phyloP scores from a whole-genome alignment of 306 rosid species.

The Elaeagnus macrophylla region DNA sequence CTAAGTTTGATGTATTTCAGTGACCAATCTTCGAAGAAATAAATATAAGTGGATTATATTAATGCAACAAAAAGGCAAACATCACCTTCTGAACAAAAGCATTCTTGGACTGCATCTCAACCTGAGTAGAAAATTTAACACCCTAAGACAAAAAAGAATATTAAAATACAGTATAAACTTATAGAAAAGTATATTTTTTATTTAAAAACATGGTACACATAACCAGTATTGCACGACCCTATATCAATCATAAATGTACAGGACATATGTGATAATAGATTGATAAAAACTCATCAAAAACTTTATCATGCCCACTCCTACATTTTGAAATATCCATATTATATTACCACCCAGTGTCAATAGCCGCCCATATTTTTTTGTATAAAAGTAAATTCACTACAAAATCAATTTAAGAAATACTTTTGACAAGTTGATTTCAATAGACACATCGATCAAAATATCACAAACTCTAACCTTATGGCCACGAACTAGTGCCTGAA shows the following conservation, averaged over 20 bases:
- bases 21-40: neutral
- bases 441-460: conserved; percentile 1
- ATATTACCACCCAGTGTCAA: neutral
- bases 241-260: too few species aligned
- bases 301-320: neutral
- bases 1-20: neutral
- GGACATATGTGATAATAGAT: too few species aligned
- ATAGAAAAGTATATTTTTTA: neutral
- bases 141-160: conserved; percentile 10
- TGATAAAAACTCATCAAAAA: conserved; percentile 1
- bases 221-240: too few species aligned
- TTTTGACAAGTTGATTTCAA: too few species aligned
- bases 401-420: too few species aligned
- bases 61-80: conserved; percentile 1
- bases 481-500: conserved; percentile 27
- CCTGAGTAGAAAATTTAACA: conserved; percentile 13
- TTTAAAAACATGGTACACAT: neutral
- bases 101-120: conserved; percentile 16
- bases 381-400: too few species aligned
- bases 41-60: neutral
- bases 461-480: conserved; percentile 19
- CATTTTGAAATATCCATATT: neutral
- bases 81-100: conserved; percentile 26
- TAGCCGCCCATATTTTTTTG: neutral
- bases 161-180: neutral